A percentile compares a stretch with the other conserved stretches of the same genome.
Conservation (phyloP, 2,329 filamentous ascomycete species). For the Pyrenochaeta sp. region DNA sequence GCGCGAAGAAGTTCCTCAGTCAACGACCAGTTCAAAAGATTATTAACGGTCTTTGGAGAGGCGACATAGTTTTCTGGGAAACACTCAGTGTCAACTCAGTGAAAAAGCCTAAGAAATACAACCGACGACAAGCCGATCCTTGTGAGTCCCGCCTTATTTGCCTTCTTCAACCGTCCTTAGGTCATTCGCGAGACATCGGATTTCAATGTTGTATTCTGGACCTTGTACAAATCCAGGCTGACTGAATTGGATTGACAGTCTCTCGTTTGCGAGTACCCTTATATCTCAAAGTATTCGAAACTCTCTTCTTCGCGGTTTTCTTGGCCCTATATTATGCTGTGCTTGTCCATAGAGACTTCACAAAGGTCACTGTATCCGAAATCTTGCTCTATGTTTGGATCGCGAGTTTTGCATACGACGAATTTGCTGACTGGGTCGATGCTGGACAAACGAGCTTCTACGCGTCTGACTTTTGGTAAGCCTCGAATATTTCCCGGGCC, state of each 20-base stretch:
- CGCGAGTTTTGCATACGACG: conserved; percentile 85
- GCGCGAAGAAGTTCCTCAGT: conserved; percentile 84
- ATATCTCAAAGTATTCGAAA: conserved; percentile 85
- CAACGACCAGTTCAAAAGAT: conserved; percentile 83
- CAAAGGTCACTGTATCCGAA: conserved; percentile 72
- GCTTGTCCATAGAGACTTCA: conserved; percentile 73
- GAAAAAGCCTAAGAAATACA: conserved; percentile 81
- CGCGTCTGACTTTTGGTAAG: conserved; percentile 51
- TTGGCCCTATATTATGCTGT: conserved; percentile 86
- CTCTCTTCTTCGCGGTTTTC: conserved; percentile 79
- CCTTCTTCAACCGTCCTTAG: too few species aligned
- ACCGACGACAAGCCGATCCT: conserved; percentile 52
- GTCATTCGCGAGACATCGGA: too few species aligned
- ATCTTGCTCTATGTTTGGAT: conserved; percentile 84
- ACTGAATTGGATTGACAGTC: too few species aligned
- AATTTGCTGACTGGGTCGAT: conserved; percentile 74
- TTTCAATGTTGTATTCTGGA: too few species aligned
- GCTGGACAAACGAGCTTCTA: conserved; percentile 78
- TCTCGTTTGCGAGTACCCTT: conserved; percentile 79
- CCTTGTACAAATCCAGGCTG: too few species aligned
- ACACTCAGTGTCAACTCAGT: conserved; percentile 73
- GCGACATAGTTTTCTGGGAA: conserved; percentile 88
- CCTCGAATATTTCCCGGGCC: too few species aligned
- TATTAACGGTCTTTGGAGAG: conserved; percentile 80
- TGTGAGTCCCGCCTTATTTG: too few species aligned